Evolutionary conservation across 2,329 filamentous ascomycete species (phyloP).

Genomic region (Fusarium nematophilum): DNA sequence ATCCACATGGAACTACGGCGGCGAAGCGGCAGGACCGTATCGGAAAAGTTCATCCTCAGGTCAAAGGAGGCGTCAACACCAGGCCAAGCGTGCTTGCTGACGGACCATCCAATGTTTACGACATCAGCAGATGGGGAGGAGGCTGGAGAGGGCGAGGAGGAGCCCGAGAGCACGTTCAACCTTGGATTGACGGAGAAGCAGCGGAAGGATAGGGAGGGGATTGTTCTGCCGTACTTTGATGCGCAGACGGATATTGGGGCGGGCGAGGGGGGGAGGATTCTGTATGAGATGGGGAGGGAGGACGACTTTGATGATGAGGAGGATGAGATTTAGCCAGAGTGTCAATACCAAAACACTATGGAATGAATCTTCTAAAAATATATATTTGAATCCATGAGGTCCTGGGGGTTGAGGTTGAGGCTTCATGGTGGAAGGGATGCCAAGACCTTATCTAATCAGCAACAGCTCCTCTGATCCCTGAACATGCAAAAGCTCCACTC

Average conservation of each 20-base stretch:
- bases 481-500: conserved; percentile 31
- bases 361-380: too few relatives aligned
- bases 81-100: conserved; percentile 68
- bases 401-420: too few relatives aligned
- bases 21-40: conserved; percentile 81
- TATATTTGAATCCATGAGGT: too few relatives aligned
- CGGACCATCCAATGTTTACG: conserved; percentile 80
- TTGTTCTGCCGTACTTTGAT: conserved; percentile 96
- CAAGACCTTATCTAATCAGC: conserved; percentile 43
- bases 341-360: too few relatives aligned
- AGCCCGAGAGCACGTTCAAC: conserved; percentile 83
- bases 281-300: conserved; percentile 97
- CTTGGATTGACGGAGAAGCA: conserved; percentile 92
- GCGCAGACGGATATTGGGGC: conserved; percentile 83
- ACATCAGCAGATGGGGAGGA: conserved; percentile 52
- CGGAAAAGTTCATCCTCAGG: conserved; percentile 71
- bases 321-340: conserved; percentile 89
- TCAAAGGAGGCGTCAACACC: conserved; percentile 39
- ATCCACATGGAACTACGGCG: conserved; percentile 88
- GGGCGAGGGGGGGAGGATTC: conserved; percentile 89
- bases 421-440: not conserved
- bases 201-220: conserved; percentile 83
- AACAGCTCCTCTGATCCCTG: conserved; percentile 16
- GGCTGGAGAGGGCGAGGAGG: conserved; percentile 58
- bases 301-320: conserved; percentile 98